Percentiles rank a stretch among this genome's conserved stretches.
phyloP scores from a whole-genome alignment of 176 grass and related monocot species.

The Juncus inflexus region DNA sequence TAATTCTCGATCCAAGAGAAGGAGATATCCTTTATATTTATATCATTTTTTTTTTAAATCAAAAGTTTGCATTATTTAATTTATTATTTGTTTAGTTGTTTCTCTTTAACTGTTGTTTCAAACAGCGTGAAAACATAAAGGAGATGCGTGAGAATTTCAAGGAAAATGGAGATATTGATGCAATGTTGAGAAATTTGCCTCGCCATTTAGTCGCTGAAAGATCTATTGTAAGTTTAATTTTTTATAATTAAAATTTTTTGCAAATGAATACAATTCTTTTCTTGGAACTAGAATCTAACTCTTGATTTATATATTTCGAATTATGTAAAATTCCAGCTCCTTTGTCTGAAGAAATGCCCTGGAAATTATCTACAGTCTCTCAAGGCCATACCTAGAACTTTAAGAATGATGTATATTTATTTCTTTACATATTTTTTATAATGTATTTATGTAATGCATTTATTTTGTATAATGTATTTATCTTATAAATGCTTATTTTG shows the following conservation, averaged over 20 bases:
- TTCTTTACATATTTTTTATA: constrained; percentile 9
- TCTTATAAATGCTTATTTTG: constrained; percentile 25
- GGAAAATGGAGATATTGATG: constrained; percentile 77
- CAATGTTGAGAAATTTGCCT: constrained; percentile 78
- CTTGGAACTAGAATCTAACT: no score
- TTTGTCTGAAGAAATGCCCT: constrained; percentile 92
- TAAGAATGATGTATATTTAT: constrained; percentile 89
- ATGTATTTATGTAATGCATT: constrained; percentile 5
- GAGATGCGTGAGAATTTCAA: constrained; percentile 76
- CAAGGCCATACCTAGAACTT: constrained; percentile 92
- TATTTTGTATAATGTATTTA: constrained; percentile 16
- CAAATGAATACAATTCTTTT: no score
- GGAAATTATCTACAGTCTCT: constrained; percentile 94
- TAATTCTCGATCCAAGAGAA: constrained; percentile 99
- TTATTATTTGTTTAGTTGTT: constrained; percentile 6
- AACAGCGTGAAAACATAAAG: constrained; percentile 74
- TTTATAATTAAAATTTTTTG: no score
- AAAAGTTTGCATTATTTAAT: constrained; percentile 23
- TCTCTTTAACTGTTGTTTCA: constrained; percentile 53
- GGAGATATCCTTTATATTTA: constrained; percentile 86
- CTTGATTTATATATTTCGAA: constrained; percentile 13
- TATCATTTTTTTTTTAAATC: constrained; percentile 30
- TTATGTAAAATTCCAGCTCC: constrained; percentile 52
- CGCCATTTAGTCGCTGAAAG: constrained; percentile 74
- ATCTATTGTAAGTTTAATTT: constrained; percentile 83